These are phyloP conservation scores for Eimeria nieschulzi DNA, from an alignment of 169 alveolate genomes.

Conservation along the genomic window DNA sequence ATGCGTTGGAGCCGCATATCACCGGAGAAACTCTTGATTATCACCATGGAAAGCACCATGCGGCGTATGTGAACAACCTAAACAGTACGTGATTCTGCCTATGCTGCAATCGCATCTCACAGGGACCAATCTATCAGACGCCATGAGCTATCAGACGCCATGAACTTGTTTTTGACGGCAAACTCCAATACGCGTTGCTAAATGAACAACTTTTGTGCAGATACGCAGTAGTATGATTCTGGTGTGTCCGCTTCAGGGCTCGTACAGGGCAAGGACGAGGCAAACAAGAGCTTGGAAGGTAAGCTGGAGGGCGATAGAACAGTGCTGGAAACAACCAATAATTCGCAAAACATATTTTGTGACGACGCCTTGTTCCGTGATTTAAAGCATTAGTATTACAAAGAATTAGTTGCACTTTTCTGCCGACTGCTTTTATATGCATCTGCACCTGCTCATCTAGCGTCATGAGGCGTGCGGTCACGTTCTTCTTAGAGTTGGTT, in stretches of 20 bases:
- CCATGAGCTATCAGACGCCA: not conserved
- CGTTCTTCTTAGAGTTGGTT: constrained; percentile 35
- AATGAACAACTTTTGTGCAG: not conserved
- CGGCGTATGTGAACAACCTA: constrained; percentile 71
- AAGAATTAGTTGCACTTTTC: no score
- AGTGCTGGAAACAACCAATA: no score
- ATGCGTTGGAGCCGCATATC: constrained; percentile 94
- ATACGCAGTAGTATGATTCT: not conserved
- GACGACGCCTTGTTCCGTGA: no score
- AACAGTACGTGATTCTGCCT: constrained; percentile 53
- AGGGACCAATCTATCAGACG: not conserved
- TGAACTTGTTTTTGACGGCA: not conserved
- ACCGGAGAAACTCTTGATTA: constrained; percentile 91
- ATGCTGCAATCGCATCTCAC: no score
- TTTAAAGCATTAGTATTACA: no score
- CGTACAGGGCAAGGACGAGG: constrained; percentile 13
- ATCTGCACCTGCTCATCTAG: no score
- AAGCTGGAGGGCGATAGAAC: not conserved
- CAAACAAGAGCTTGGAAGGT: constrained; percentile 26
- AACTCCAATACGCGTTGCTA: no score
- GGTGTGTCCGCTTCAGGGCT: constrained; percentile 6
- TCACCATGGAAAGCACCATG: constrained; percentile 92
- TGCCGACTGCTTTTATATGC: no score
- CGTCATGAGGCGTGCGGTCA: no score
- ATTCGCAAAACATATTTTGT: no score